Evolutionary conservation across 257 asterid species (phyloP), one percentile per base, ranked within the genome.

Genomic region (Solanum clarkiae): DNA sequence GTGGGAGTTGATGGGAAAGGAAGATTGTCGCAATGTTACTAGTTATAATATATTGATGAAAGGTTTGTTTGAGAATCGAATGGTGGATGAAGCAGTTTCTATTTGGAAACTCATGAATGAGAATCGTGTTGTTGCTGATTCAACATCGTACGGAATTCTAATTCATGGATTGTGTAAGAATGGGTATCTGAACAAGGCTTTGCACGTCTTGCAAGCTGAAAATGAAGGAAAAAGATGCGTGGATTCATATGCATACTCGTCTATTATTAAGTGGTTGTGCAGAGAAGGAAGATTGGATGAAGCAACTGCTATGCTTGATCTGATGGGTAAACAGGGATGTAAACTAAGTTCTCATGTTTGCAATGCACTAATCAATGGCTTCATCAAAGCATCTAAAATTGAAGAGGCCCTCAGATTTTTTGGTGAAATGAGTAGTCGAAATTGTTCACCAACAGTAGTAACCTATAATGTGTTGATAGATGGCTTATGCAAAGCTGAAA

Each of bases 1-100:
- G 88, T 96, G 97, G 97, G 97, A 94, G 86, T 56, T 90, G 89
- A 96, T 96, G 99, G 96, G 92, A 63, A 88, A 84, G 79, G 91
- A 91, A 86, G 93, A 89, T 80, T 87, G 87, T 85, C 94, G 94
- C 55, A 95, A 86, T 80, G 91, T 94, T 89, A 91, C 90, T 87
- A 94, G 99, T 89, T 96, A 91, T 89, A 96, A 95, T 91, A 92
- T 92, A 87, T 91, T 92, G 90, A 90, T 94, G 90, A 88, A 87
- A 84, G 94, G 94, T 84, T 86, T 95, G 86, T 93, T 96, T 56
- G 93, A 90, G 80, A 87, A 86, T 84, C 91, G 91, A 77, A 82
- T 86, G 85, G 89, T 92, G 84, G 93, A 90, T 54, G 92, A 89
- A 84, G 98, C 90, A 40, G 88, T 91, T 84, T 87, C 94, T 44